Evolutionary conservation across 176 grass and related monocot species (phyloP).

Genomic region (Hordeum vulgare): DNA sequence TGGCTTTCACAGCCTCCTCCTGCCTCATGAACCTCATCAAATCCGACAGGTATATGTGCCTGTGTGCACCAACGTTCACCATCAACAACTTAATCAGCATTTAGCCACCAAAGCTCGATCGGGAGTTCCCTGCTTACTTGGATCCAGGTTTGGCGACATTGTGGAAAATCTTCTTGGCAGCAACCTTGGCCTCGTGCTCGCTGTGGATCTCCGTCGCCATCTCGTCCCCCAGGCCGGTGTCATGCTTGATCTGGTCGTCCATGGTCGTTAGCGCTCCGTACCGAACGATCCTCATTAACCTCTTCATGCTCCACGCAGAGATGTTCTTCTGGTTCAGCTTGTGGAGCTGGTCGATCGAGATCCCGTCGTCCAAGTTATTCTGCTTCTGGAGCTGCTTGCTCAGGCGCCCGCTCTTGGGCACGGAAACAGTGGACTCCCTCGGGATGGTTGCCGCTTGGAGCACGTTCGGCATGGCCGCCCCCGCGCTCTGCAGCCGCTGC

Average conservation of each 20-base stretch:
- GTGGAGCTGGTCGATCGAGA: slow-evolving; percentile 81
- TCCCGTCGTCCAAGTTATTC: slow-evolving; percentile 46
- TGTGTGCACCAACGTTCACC: slow-evolving; percentile 30
- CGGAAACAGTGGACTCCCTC: neutral
- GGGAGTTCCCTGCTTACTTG: slow-evolving; percentile 32
- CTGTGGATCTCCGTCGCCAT: slow-evolving; percentile 64
- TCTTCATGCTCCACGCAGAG: slow-evolving; percentile 97
- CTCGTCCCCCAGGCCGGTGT: slow-evolving; percentile 45
- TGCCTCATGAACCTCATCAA: slow-evolving; percentile 81
- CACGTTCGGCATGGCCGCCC: slow-evolving; percentile 53
- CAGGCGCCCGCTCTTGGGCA: slow-evolving; percentile 42
- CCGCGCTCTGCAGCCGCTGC: slow-evolving; percentile 66
- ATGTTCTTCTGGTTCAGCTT: slow-evolving; percentile 90
- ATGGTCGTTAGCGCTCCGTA: slow-evolving; percentile 69
- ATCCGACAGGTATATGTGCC: slow-evolving; percentile 82
- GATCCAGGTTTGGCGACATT: slow-evolving; percentile 69
- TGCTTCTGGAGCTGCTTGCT: slow-evolving; percentile 52
- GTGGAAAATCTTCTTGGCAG: slow-evolving; percentile 81
- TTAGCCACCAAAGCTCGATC: neutral
- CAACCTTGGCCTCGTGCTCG: slow-evolving; percentile 82
- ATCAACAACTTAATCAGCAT: neutral
- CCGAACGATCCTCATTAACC: slow-evolving; percentile 83
- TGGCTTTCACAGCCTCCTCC: slow-evolving; percentile 67
- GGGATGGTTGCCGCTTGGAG: slow-evolving; percentile 41
- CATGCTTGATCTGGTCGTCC: slow-evolving; percentile 61